Base-by-base conservation (phyloP, 2,329 filamentous ascomycete species). In the Pseudocercospora musae region DNA sequence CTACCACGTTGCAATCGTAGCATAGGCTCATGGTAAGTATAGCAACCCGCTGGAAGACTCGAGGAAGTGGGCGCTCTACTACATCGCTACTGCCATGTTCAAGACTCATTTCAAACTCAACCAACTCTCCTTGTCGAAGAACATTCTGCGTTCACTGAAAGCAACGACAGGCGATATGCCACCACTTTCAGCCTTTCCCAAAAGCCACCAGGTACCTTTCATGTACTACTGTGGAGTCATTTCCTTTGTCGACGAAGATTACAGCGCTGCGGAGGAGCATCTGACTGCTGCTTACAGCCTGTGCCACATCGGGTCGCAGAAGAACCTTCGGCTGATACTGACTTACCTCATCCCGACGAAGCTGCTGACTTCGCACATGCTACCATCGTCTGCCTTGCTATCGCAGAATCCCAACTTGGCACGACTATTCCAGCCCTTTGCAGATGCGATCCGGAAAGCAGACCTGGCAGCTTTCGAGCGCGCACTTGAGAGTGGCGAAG, bases 51-150 rank as follows among this genome's bases (percentile, higher is more conserved):
- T 97, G 49, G 87, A 92, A 72, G 90, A 96, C 71, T 97, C 94
- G 8, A 87, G 95, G 59, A 99, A 98, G 85, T 99, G 95, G 95
- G 96, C 92, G 6, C 90, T 96, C 53, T 99, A 99, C 80, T 93
- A 92, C 76, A 89, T 94, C 68, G 92, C 93, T 72, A 98, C 96
- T 74, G 84, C 99, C 7, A 82, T 97, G 13, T 99, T 99, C 85
- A 98, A 98, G 78, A 98, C 93, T 1, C 97, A 98, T 77, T 99
- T 99, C 71, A 71, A 84, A 80, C 82, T 98, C 66, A 96, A 96
- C 78, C 91, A 90, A 33, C 89, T 96, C 61, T 88, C 87, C n/a
- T 81, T 98, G 20, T 96, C 89, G 18, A 92, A 95, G 74, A 97
- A 95, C 68, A 89, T 98, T 55, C 82, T 99, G 52, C 91, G 89